Evolutionary conservation across 2,329 filamentous ascomycete genomes (phyloP), one percentile per base, ranked within the genome.

Genomic region (Diaporthe citriasiana): DNA sequence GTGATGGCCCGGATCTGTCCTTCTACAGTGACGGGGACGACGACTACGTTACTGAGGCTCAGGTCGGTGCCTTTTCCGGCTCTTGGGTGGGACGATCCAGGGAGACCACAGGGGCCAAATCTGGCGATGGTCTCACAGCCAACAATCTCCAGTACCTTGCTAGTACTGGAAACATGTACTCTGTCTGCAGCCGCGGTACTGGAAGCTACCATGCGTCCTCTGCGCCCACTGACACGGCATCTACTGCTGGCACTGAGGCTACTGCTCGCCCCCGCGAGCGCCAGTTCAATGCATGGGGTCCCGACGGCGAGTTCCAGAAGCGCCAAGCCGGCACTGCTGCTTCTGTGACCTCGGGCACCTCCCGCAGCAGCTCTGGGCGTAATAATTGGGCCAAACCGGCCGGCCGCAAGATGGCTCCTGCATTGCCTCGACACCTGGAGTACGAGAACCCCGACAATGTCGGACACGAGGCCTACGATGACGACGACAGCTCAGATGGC

Each of bases 211-310:
- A 73, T 17, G 22, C 47, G 13, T 74, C 74, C 22, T 75, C 72
- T 33, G 68, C 68, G 9, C 71, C 74, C 1, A 60, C 72, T 30
- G 55, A 47, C 17, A 38, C 73, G 53, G 40, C 33, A 3, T 63
- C 74, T n/a, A 56, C 51, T 8, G 15, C 47, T 25, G 10, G 51
- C 42, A 33, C 33, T 10, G 51, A 56, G 17, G 15, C 4, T 9
- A 63, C 55, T 17, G 35, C n/a, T 12, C 40, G 33, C 25, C 59
- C 42, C 35, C 19, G 17, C 27, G 12, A 40, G 13, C 40, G 74
- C 13, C 27, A 71, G 4, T 79, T 74, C 72, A 79, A 76, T 30
- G 77, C 76, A 45, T 79, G 72, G 60, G 78, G 77, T 19, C 78
- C 78, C 4, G 33, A 77, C 7, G 78, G 79, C 35, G 63, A 79